Percentiles rank a stretch among this genome's conserved stretches.
Evolutionary conservation across 257 asterid species (phyloP).

Genomic region (Thymus quinquecostatus): DNA sequence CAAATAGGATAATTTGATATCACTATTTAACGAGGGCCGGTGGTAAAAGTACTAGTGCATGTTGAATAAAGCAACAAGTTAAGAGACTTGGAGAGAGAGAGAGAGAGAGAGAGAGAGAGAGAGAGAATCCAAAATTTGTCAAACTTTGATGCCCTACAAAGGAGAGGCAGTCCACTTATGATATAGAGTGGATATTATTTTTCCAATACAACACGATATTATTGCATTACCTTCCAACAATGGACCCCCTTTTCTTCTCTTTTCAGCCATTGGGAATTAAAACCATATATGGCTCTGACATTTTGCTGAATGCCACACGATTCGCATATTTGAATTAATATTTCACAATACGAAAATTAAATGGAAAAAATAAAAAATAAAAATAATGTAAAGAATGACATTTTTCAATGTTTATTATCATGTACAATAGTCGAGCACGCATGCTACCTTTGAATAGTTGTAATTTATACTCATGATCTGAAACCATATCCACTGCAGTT

Average conservation of each 20-base stretch:
- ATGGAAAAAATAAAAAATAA: not conserved
- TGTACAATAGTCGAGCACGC: conserved; percentile 27
- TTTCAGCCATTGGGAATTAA: conserved; percentile 29
- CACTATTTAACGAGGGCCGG: conserved; percentile 30
- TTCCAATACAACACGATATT: not conserved
- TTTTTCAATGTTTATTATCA: conserved; percentile 10
- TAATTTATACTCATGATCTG: not conserved
- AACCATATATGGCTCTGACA: conserved; percentile 40
- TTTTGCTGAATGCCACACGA: conserved; percentile 55
- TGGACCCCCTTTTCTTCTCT: not conserved
- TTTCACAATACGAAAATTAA: not conserved
- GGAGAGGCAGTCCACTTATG: conserved; percentile 29
- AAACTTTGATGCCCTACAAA: conserved; percentile 35
- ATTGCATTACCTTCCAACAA: conserved; percentile 34
- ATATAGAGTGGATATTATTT: conserved; percentile 25
- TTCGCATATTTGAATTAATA: conserved; percentile 54
- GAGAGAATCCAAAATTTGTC: conserved; percentile 32
- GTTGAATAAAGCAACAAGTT: conserved; percentile 6
- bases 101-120: conserved; percentile 37
- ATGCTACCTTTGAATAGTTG: conserved; percentile 27
- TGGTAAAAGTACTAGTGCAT: not conserved
- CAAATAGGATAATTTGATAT: conserved; percentile 13
- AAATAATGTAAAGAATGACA: conserved; percentile 3
- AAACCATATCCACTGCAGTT: conserved; percentile 22
- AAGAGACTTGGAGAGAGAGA: conserved; percentile 26